Percentiles rank a stretch among this genome's conserved stretches.
These are phyloP conservation scores for Leishmania arabica DNA, from an alignment of 208 protist genomes.

Conservation along the genomic window DNA sequence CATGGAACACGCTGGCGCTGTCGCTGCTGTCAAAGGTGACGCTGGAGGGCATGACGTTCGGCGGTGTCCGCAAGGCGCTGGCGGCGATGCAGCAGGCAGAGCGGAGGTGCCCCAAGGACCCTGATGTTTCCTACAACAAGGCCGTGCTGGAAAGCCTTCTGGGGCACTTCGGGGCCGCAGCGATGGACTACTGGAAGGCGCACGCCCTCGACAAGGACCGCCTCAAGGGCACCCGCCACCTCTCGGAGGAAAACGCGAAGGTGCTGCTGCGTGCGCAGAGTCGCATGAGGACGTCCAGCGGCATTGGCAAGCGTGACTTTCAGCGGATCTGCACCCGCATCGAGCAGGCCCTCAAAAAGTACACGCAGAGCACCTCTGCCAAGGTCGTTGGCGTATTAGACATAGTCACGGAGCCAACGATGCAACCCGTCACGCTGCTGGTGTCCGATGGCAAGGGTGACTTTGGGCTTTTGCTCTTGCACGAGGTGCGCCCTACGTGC, in stretches of 20 bases:
- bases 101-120: conserved; percentile 45
- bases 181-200: conserved; percentile 53
- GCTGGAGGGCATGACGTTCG: conserved; percentile 49
- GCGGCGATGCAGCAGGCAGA: conserved; percentile 69
- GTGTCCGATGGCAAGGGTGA: conserved; percentile 43
- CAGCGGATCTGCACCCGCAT: conserved; percentile 45
- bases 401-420: conserved; percentile 60
- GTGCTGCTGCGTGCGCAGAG: conserved; percentile 46
- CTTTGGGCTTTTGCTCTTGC: conserved; percentile 63
- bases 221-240: conserved; percentile 45
- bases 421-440: conserved; percentile 70
- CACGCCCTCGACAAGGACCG: conserved; percentile 55
- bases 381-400: conserved; percentile 61
- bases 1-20: conserved; percentile 75
- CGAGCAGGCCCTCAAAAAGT: conserved; percentile 50
- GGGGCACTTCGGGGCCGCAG: conserved; percentile 68
- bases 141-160: conserved; percentile 70
- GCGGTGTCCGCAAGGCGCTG: conserved; percentile 44
- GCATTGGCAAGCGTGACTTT: conserved; percentile 61
- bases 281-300: conserved; percentile 47
- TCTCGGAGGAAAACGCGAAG: conserved; percentile 52
- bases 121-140: conserved; percentile 86
- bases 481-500: conserved; percentile 46
- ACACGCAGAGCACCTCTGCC: conserved; percentile 23
- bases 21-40: conserved; percentile 69